phyloP scores from a whole-genome alignment of 2,329 filamentous ascomycete species.

The Alternaria conjuncta region DNA sequence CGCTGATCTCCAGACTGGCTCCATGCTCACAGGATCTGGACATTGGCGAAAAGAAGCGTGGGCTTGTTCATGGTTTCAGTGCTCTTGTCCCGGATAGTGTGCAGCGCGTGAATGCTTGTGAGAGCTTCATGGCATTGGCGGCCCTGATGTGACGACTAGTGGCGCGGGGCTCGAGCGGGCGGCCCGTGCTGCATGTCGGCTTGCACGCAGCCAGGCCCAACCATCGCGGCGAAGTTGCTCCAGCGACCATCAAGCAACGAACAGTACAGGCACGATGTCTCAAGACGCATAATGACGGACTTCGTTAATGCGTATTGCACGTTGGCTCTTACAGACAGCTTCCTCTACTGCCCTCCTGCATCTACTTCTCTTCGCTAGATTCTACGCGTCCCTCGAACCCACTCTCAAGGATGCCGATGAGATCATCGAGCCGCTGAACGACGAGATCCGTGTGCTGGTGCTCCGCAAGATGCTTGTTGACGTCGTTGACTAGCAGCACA shows the following conservation, averaged over 20 bases:
- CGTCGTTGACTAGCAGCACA: slow-evolving; percentile 84
- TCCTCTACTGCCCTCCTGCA: slow-evolving; percentile 31
- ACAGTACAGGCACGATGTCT: background rate
- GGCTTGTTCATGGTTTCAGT: background rate
- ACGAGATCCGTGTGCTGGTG: slow-evolving; percentile 81
- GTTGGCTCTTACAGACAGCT: background rate
- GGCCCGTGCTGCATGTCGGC: background rate
- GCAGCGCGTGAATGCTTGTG: background rate
- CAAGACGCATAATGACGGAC: background rate
- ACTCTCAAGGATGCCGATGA: slow-evolving; percentile 75
- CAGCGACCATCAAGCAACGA: background rate
- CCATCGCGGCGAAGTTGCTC: background rate
- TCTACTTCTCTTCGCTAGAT: slow-evolving; percentile 35
- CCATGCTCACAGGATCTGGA: background rate
- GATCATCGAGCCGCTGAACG: slow-evolving; percentile 72
- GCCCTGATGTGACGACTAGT: background rate
- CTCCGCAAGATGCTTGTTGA: slow-evolving; percentile 71
- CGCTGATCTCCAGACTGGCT: too few relatives aligned
- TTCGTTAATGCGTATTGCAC: background rate
- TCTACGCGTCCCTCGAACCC: slow-evolving; percentile 68
- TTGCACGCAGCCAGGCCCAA: background rate
- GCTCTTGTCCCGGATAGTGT: background rate
- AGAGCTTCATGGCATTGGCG: background rate
- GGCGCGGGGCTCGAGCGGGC: background rate
- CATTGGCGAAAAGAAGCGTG: background rate